Evolutionary conservation across 257 asterid genomes (phyloP), one percentile per base, ranked within the genome.

Genomic region (Phtheirospermum japonicum): DNA sequence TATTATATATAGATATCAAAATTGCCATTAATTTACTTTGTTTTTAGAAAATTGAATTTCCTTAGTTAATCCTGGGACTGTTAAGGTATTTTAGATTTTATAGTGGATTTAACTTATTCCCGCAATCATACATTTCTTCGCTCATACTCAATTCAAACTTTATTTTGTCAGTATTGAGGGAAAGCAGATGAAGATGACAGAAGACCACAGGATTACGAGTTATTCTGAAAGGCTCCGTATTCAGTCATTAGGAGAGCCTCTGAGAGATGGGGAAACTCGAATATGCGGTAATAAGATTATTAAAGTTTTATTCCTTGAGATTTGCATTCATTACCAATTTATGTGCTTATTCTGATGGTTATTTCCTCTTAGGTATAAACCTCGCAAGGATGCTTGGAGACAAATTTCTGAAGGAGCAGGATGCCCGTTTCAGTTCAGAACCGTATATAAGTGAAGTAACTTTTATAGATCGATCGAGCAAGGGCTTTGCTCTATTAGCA

Each of bases 311-410:
- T 34, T 48, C 26, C 56, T 31, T 23, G 52, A 53, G 30, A 34
- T 36, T 50, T 63, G 59, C 65, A 56, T 52, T 23, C 1, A 68
- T 32, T 46, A 63, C 46, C 65, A 66, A 59, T 34, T 42, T 49
- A 17, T 45, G 2, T 68, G 63, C 54, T 18, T 9, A 20, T 18
- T 18, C 16, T 13, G 23, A 49, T 14, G 32, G 55, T 64, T 40
- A 10, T 65, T 72, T 58, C 34, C 36, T 30, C 68, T 45, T 65
- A 93, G 99, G 99, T 56, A 76, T 93, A 63, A 93, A 93, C 78
- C 97, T 93, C 17, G 96, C 90, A 66, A 80, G 97, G 71, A 85
- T 93, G 99, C 95, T 93, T 8, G 99, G 99, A 50, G 99, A 93
- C 80, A 93, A 93, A 60, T 93, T 87, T 80, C 85, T 89, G 56